Base-by-base conservation (phyloP, 495 filamentous ascomycete genomes). In the Thermothielavioides terrestris region DNA sequence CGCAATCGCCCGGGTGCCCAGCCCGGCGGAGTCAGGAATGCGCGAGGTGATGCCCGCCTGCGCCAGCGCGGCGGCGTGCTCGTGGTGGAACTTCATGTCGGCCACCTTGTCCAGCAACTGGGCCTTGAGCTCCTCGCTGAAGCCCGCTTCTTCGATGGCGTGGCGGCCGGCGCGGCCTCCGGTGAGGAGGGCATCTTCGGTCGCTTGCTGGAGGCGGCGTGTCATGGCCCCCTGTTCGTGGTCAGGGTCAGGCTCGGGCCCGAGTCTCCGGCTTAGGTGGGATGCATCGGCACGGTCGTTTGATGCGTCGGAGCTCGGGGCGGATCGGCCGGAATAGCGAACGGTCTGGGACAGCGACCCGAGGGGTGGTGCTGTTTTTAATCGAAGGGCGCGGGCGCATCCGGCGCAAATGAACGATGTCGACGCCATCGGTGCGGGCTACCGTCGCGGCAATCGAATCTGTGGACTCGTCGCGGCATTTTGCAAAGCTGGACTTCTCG, bases 91-190 rank as follows among this genome's bases (percentile, higher is more conserved):
- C 22, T 81, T 73, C 20, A 83, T 78, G 34, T 74, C 77, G 47
- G 81, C 77, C 4, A 97, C 75, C 57, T 83, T 83, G 54, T 84
- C 82, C 45, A 90, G 79, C 4, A 98, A 73, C 49, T 78, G 67
- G 52, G 69, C 68, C 60, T 88, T 94, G 52, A 97, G 69, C 50
- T 95, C 89, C 15, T 89, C 85, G 46, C 82, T 84, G 70, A 98
- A 95, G 25, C 86, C 87, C 39, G 86, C 88, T 47, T 94, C 84
- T 58, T 85, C 74, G 12, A 95, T 74, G n/a, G 84, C 86, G 58
- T 82, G 83, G 37, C 70, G 76, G 31, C 86, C 83, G 35, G 82
- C 78, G 51, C 77, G 76, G 20, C 86, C 84, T 15, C 84, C 86
- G 49, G 77, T 78, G 22, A 89, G 70, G 21, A 95, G 68, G 6